Evolutionary conservation across 2,329 filamentous ascomycete genomes (phyloP), one percentile per base, ranked within the genome.

Genomic region (Didymella glomerata): DNA sequence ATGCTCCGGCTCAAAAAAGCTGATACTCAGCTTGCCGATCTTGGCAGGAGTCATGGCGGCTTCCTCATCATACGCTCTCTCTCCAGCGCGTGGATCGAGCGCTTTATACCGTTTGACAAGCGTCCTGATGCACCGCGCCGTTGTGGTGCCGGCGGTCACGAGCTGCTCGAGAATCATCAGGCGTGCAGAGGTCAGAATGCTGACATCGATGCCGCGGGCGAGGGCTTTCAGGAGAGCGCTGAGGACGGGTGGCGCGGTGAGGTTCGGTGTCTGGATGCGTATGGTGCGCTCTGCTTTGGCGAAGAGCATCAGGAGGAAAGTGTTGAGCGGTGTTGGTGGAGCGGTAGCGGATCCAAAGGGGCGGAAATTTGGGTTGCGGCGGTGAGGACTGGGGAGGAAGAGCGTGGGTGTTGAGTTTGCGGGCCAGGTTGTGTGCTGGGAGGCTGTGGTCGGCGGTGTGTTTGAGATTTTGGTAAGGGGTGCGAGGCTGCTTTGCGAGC

Each of bases 101-200:
- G 61, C 9, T 60, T 72, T 34, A 67, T 91, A 88, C 24, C 80
- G 79, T 44, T 82, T 82, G 2, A 88, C 80, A 9, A 94, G 79
- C 45, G 79, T 82, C 27, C 78, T 80, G 4, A 95, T 70, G 61
- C 88, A 90, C 62, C 85, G 80, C 0, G 85, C 81, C 0, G 91
- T 94, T 0, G 88, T 91, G 0, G 89, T 93, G 0, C 89, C 89
- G 0, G 90, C 88, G 0, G 91, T 95, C 24, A 92, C 80, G n/a
- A 95, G 79, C 73, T 96, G 92, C 77, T 96, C 92, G 28, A 91
- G 77, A 16, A 90, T 71, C 90, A 93, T 93, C 82, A 93, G 87
- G 14, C 81, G 80, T 58, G 83, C 83, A 64, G 87, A 88, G 0
- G 90, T 92, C 7, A 90, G 80, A 42, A 93, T 83, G 8, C 81